Evolutionary conservation across 306 rosid species (phyloP), one percentile per base, ranked within the genome.

Genomic region (Quillaja saponaria): DNA sequence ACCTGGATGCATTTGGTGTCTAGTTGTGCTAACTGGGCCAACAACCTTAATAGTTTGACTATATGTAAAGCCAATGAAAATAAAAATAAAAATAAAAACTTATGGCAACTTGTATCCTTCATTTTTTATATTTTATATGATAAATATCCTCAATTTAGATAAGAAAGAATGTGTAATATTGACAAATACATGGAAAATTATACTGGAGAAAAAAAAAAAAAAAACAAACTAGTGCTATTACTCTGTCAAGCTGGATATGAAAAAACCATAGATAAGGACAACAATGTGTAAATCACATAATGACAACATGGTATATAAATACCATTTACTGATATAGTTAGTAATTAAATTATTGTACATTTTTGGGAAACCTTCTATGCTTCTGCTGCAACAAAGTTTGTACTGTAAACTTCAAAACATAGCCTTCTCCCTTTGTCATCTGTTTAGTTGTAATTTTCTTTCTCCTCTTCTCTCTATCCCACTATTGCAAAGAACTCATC

Each of bases 341-440:
- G 79, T 68, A 49, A 65, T 71, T 58, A n/a, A n/a, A n/a, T n/a
- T n/a, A n/a, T 69, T 2, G 34, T 70, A 76, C 66, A 64, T 55
- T 67, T 64, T 74, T 61, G 49, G 55, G 68, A 57, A 46, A 49
- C 34, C 0, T 13, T n/a, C 55, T 18, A 52, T 72, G 56, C 35
- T 64, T 68, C 79, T 63, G 45, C 38, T 58, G 34, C 78, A 66
- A 45, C 63, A 46, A n/a, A 33, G 64, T 67, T 56, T 56, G 14
- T 65, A 40, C 55, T 60, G 34, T 45, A 56, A 15, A 47, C 41
- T 49, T 38, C 14, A 48, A 19, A 65, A 33, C 68, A 12, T 57
- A 61, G 44, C 19, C 53, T 67, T 66, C 5, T 18, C 45, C 44
- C 58, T 64, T 39, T 45, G 9, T n/a, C n/a, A 60, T 53, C 67